These are phyloP conservation scores for Chloris gayana DNA, from an alignment of 176 grass and related monocot species.

Conservation along the genomic window DNA sequence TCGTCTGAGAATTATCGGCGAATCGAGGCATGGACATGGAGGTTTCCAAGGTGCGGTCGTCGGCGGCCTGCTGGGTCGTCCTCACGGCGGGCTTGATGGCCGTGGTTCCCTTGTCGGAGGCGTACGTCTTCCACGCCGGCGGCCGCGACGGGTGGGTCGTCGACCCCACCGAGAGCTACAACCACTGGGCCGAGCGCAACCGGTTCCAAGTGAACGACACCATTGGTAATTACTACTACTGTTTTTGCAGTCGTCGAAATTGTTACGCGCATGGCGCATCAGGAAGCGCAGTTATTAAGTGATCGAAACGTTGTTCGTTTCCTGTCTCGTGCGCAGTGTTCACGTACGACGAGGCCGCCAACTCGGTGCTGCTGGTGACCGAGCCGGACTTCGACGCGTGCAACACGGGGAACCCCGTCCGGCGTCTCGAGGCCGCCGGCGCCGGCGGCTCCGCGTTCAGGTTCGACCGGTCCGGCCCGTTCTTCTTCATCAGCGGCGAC, in stretches of 20 bases:
- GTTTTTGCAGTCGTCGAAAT: too few species aligned
- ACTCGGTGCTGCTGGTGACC: conserved; percentile 61
- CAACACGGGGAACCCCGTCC: conserved; percentile 53
- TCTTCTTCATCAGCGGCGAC: conserved; percentile 83
- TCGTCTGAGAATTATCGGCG: neutral
- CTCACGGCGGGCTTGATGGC: conserved; percentile 12
- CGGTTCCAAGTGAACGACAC: conserved; percentile 82
- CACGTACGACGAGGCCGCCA: conserved; percentile 37
- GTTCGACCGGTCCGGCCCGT: conserved; percentile 62
- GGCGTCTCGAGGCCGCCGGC: conserved; percentile 40
- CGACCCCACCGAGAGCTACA: conserved; percentile 76
- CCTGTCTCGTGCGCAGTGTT: conserved; percentile 64
- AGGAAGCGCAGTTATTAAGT: neutral
- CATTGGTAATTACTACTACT: conserved; percentile 69
- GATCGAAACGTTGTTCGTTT: neutral
- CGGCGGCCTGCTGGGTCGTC: neutral
- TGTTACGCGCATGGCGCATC: too few species aligned
- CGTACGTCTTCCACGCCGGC: conserved; percentile 69
- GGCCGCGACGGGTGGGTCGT: conserved; percentile 76
- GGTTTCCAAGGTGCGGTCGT: neutral
- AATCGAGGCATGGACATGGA: neutral
- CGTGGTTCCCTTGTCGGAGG: conserved; percentile 50
- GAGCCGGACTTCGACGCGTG: conserved; percentile 69
- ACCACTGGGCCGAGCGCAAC: conserved; percentile 70
- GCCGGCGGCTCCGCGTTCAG: conserved; percentile 55